Base-by-base conservation (phyloP, 208 protist genomes). In the Eutreptiella sp. region DNA sequence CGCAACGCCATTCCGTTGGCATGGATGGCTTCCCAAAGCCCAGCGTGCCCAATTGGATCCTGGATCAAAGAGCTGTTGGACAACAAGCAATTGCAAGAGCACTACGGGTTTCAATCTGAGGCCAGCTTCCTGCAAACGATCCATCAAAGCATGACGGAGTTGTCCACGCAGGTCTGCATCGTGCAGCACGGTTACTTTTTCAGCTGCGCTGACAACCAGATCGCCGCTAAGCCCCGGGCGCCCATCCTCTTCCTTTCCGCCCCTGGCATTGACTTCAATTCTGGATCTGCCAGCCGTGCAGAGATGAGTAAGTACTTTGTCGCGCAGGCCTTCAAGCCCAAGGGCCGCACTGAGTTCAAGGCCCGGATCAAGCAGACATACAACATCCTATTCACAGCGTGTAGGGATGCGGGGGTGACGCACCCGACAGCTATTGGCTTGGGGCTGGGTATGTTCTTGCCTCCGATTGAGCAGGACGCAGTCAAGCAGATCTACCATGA, bases 221-320 rank as follows among this genome's bases (percentile, higher is more conserved):
- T 57, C 11, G 11, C 7, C 39, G 31, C 50, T 9, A 7, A 7
- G 7, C 33, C 50, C 36, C 7, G 21, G 16, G 26, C 33, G 31
- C 7, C 50, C 36, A 53, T 57, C 36, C 31, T 57, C 29, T 57
- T 57, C 50, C 50, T 57, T 33, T 57, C 50, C 11, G 14, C 50
- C 16, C 50, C 50, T n/a, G 50, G 50, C 14, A 11, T 57, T 14
- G 50, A 57, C 50, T 57, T 57, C 29, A 53, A 33, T 33, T 41
- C 50, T 28, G 29, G 39, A 16, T 27, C n/a, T 19, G 39, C 50
- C 14, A 57, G 31, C 11, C 50, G 50, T 14, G 31, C 39, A 11
- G 50, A 57, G 28, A 57, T 57, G 50, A 24, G 31, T 11, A 57
- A 57, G 36, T 57, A 57, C 36, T 57, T 57, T 33, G 50, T n/a